Conservation (phyloP, 306 rosid genomes). For the Betula pendula region DNA sequence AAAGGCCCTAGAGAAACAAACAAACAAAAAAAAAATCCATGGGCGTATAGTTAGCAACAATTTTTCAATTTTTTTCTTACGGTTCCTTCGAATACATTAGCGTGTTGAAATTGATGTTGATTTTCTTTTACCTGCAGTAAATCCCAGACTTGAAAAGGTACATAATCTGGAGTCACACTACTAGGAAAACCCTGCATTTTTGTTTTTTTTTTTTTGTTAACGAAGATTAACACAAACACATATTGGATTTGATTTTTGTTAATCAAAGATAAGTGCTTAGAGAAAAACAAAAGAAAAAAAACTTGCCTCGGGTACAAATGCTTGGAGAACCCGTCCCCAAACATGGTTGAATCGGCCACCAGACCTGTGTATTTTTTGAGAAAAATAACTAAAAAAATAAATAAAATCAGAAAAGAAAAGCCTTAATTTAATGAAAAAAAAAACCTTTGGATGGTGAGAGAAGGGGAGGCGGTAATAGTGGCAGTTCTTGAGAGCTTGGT, state of each 20-base stretch:
- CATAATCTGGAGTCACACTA: constrained; percentile 93
- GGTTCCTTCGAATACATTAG: background rate
- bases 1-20: constrained; percentile 76
- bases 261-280: background rate
- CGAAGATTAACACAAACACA: background rate
- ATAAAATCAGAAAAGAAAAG: background rate
- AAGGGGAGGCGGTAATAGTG: constrained; percentile 66
- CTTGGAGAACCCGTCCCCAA: constrained; percentile 76
- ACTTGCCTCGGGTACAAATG: constrained; percentile 94
- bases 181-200: constrained; percentile 81
- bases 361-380: constrained; percentile 41
- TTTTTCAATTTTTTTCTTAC: background rate
- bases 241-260: background rate
- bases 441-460: constrained; percentile 61
- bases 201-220: too few species aligned
- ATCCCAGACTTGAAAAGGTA: constrained; percentile 95
- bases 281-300: constrained; percentile 8
- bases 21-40: background rate
- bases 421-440: background rate
- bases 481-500: constrained; percentile 79
- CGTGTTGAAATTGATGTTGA: background rate
- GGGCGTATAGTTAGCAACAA: background rate
- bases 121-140: constrained; percentile 64
- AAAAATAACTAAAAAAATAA: background rate
- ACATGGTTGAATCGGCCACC: constrained; percentile 63